phyloP scores from a whole-genome alignment of 1,284 basidiomycete genomes.

The Ustilago tritici region DNA sequence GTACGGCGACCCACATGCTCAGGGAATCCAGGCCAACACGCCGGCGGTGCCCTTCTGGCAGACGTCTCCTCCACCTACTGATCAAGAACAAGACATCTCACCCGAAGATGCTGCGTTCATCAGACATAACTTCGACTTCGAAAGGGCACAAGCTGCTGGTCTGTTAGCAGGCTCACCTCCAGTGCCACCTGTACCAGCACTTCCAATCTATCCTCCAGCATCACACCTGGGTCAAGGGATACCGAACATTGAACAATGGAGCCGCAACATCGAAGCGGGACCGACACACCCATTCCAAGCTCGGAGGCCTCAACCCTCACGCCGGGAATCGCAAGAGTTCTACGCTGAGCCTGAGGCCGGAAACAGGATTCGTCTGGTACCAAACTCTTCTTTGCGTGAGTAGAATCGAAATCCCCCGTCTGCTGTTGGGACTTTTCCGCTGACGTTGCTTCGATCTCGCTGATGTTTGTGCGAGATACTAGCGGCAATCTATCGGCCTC shows the following conservation, averaged over 20 bases:
- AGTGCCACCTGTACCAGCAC: background rate
- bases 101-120: constrained; percentile 9
- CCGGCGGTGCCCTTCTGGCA: background rate
- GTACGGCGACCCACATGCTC: background rate
- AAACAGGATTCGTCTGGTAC: constrained; percentile 19
- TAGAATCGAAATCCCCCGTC: background rate
- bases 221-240: background rate
- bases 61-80: background rate
- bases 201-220: background rate
- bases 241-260: background rate
- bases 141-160: constrained; percentile 24
- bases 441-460: background rate
- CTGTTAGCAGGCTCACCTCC: constrained; percentile 7
- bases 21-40: background rate
- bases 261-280: background rate
- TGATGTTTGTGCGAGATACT: background rate
- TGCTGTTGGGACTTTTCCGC: background rate
- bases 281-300: background rate
- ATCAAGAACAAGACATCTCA: background rate
- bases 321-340: background rate
- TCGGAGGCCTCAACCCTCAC: background rate
- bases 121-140: constrained; percentile 28
- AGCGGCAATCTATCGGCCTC: constrained; percentile 83
- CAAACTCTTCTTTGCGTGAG: constrained; percentile 25
- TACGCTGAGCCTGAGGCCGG: constrained; percentile 31